A percentile compares a stretch with the other conserved stretches of the same genome.
These are phyloP conservation scores for Russula olivacea DNA, from an alignment of 768 basidiomycete species.

Conservation along the genomic window DNA sequence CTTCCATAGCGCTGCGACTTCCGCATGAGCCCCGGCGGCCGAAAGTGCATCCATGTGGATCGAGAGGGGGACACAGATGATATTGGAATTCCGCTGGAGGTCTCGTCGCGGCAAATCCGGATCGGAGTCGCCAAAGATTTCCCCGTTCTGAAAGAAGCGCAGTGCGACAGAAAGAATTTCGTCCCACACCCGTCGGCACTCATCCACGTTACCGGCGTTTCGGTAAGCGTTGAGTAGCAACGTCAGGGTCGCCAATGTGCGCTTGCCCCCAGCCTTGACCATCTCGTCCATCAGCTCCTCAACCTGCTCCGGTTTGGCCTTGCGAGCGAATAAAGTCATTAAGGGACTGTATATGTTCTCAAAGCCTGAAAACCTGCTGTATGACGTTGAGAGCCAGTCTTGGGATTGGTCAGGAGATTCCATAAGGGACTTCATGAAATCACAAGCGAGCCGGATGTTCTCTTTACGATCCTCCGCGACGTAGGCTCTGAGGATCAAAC, in stretches of 20 bases:
- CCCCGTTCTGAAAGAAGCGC: slow-evolving; percentile 34
- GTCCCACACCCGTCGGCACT: slow-evolving; percentile 60
- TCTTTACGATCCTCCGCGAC: slow-evolving; percentile 43
- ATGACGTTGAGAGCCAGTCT: slow-evolving; percentile 37
- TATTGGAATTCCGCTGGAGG: slow-evolving; percentile 39
- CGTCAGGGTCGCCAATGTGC: slow-evolving; percentile 55
- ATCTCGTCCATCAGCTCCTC: slow-evolving; percentile 51
- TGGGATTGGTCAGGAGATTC: slow-evolving; percentile 32
- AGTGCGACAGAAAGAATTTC: slow-evolving; percentile 56
- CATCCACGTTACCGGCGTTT: slow-evolving; percentile 46
- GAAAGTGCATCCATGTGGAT: slow-evolving; percentile 77
- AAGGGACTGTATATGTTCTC: slow-evolving; percentile 59
- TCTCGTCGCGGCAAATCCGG: slow-evolving; percentile 17
- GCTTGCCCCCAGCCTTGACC: slow-evolving; percentile 48
- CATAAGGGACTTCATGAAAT: slow-evolving; percentile 54
- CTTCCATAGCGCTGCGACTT: slow-evolving; percentile 65
- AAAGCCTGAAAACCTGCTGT: slow-evolving; percentile 40
- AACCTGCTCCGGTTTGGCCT: slow-evolving; percentile 45
- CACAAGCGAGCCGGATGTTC: slow-evolving; percentile 55
- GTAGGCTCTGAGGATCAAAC: slow-evolving; percentile 59
- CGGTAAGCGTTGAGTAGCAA: slow-evolving; percentile 71
- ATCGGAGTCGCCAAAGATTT: slow-evolving; percentile 33
- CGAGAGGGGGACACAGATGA: slow-evolving; percentile 74
- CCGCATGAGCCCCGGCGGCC: slow-evolving; percentile 49
- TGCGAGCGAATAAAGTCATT: slow-evolving; percentile 44